Conservation (phyloP, 148 eudicot species). For the Rhododendron griersonianum region DNA sequence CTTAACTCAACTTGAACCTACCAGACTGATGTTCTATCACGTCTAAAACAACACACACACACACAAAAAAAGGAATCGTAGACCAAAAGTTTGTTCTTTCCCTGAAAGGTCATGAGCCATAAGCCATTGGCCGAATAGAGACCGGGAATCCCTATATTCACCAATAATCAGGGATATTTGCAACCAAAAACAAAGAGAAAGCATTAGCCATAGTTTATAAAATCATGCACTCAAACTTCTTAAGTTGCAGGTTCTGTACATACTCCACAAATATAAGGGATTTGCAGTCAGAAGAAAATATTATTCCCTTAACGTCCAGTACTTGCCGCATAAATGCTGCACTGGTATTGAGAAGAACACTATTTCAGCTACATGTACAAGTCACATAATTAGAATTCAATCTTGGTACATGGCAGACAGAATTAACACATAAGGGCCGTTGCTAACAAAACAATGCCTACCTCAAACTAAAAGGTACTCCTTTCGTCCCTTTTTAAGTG, state of each 20-base stretch:
- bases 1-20: not conserved
- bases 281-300: not conserved
- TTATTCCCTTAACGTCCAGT: conserved; percentile 4
- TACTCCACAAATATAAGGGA: not conserved
- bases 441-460: not conserved
- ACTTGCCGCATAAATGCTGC: not conserved
- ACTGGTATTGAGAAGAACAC: conserved; percentile 1
- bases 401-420: not conserved
- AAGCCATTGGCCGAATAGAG: not conserved
- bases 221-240: not conserved
- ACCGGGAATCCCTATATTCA: not conserved
- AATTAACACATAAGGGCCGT: not conserved
- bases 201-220: not conserved
- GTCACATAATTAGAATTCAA: not conserved
- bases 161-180: not conserved
- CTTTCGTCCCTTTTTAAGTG: too few relatives aligned
- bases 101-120: not conserved
- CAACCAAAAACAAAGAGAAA: not conserved
- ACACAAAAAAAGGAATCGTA: too few relatives aligned
- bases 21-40: not conserved
- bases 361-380: not conserved
- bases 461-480: too few relatives aligned
- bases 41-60: not conserved
- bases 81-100: too few relatives aligned
- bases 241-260: not conserved